Evolutionary conservation across 768 basidiomycete species (phyloP).

Genomic region (Hemileccinum rubropunctum): DNA sequence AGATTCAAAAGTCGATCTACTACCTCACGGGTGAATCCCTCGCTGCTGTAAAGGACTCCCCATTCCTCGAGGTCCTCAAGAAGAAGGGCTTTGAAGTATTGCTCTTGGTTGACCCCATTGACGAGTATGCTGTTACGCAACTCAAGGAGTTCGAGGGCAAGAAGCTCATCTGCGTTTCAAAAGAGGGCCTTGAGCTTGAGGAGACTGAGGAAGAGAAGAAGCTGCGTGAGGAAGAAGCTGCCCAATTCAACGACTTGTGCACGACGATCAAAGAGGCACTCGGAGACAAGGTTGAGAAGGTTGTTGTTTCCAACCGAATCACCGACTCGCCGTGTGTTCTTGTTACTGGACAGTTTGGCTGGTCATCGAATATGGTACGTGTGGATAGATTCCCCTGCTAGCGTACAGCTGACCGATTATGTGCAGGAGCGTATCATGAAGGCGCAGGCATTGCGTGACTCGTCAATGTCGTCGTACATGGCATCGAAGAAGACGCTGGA

Average conservation of each 20-base stretch:
- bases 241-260: conserved; percentile 86
- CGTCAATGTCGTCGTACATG: conserved; percentile 99
- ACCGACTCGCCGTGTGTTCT: conserved; percentile 94
- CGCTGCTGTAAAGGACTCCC: conserved; percentile 85
- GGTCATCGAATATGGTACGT: conserved; percentile 97
- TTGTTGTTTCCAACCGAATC: conserved; percentile 97
- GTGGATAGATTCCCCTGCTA: not conserved
- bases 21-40: conserved; percentile 99
- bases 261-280: conserved; percentile 96
- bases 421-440: conserved; percentile 94
- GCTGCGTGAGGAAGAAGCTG: conserved; percentile 78
- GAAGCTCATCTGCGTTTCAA: conserved; percentile 96
- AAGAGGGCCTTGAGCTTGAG: conserved; percentile 98
- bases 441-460: conserved; percentile 94
- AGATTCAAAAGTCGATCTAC: conserved; percentile 98
- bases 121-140: conserved; percentile 97
- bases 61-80: conserved; percentile 99
- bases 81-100: conserved; percentile 99
- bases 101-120: conserved; percentile 96
- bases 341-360: conserved; percentile 98
- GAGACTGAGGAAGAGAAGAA: conserved; percentile 99
- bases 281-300: conserved; percentile 99
- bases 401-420: conserved; percentile 1
- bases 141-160: conserved; percentile 99
- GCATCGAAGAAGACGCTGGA: conserved; percentile 97